Percentiles rank a stretch among this genome's conserved stretches.
Evolutionary conservation across 768 basidiomycete species (phyloP).

Genomic region (Fistulinella prunicolor): DNA sequence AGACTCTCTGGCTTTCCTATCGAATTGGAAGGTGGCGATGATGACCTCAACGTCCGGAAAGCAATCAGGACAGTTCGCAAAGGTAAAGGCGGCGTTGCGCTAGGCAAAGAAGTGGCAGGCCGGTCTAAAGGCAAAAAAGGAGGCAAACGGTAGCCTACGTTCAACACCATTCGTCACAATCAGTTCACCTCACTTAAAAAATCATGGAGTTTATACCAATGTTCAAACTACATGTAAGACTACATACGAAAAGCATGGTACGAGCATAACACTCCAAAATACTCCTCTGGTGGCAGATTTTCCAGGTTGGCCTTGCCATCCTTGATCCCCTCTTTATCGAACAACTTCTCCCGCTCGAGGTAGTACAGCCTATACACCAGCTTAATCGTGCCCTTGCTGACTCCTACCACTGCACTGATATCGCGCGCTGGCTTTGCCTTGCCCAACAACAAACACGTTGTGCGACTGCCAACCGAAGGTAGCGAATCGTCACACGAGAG

Average conservation of each 20-base stretch:
- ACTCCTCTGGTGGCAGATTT: slow-evolving; percentile 27
- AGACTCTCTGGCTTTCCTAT: slow-evolving; percentile 69
- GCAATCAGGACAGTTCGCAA: slow-evolving; percentile 77
- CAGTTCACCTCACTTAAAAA: too few relatives aligned
- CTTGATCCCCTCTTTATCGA: slow-evolving; percentile 84
- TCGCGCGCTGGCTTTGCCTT: slow-evolving; percentile 74
- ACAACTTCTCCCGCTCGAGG: slow-evolving; percentile 68
- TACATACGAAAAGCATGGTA: slow-evolving; percentile 22
- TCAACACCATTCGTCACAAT: too few relatives aligned
- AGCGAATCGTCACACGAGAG: too few relatives aligned
- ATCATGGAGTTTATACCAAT: too few relatives aligned
- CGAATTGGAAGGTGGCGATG: slow-evolving; percentile 63
- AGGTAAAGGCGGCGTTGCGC: slow-evolving; percentile 59
- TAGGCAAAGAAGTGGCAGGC: slow-evolving; percentile 44
- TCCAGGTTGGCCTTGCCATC: slow-evolving; percentile 61
- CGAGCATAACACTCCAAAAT: too few relatives aligned
- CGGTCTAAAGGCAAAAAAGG: slow-evolving; percentile 27
- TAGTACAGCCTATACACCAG: slow-evolving; percentile 82
- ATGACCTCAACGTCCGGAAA: slow-evolving; percentile 82
- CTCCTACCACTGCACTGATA: slow-evolving; percentile 87
- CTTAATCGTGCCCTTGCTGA: slow-evolving; percentile 95
- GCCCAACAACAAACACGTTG: slow-evolving; percentile 75
- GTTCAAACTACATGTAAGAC: slow-evolving; percentile 11
- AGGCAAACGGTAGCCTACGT: slow-evolving; percentile 23
- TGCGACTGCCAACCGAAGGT: too few relatives aligned